A percentile compares a stretch with the other conserved stretches of the same genome.
Evolutionary conservation across 2,329 filamentous ascomycete genomes (phyloP).

Genomic region (Diaporthe ampelina): DNA sequence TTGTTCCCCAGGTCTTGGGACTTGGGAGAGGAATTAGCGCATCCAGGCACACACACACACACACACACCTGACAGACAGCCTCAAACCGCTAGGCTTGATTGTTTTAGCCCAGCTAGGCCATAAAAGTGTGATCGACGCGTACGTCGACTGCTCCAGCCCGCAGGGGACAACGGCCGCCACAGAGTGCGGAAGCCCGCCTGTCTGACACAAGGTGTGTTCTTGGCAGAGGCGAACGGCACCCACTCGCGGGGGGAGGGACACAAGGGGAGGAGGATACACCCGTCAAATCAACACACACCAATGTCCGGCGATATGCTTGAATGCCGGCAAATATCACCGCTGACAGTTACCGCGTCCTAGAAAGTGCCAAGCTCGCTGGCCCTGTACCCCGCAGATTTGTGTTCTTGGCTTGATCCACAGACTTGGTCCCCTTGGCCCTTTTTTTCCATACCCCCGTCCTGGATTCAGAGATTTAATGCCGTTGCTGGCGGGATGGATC

Average conservation of each 20-base stretch:
- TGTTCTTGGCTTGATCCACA: constrained; percentile 27
- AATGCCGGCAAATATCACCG: constrained; percentile 16
- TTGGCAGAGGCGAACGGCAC: constrained; percentile 7
- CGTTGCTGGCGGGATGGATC: neutral
- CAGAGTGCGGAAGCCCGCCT: neutral
- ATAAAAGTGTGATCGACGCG: constrained; percentile 21
- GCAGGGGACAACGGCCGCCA: neutral
- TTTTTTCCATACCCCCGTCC: constrained; percentile 33
- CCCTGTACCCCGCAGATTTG: constrained; percentile 33
- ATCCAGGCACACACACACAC: neutral
- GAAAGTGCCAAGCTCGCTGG: constrained; percentile 25
- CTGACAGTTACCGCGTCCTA: constrained; percentile 13
- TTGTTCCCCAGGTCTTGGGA: neutral
- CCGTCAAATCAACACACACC: neutral
- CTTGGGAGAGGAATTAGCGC: neutral
- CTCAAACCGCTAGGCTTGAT: neutral
- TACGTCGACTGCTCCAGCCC: neutral
- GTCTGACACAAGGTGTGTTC: constrained; percentile 9
- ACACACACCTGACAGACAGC: neutral
- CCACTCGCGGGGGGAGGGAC: neutral
- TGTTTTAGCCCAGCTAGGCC: neutral
- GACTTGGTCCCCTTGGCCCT: constrained; percentile 16
- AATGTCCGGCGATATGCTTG: neutral
- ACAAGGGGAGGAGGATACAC: neutral
- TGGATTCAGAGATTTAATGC: constrained; percentile 1